A percentile compares a stretch with the other conserved stretches of the same genome.
Evolutionary conservation across 73 alveolate genomes (phyloP).

Genomic region (Blepharisma stoltei): DNA sequence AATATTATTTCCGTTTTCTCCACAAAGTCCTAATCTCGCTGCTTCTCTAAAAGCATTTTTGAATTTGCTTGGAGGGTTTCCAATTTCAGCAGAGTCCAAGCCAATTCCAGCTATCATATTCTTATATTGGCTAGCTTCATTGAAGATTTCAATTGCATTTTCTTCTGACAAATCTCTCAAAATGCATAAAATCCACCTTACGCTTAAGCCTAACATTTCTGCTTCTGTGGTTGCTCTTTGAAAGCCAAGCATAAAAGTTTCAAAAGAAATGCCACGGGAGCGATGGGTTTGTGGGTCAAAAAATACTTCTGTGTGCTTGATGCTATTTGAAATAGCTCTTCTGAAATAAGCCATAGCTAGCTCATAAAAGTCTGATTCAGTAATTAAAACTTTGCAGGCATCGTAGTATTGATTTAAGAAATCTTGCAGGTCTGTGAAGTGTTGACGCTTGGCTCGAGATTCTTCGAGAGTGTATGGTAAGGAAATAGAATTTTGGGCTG

Average conservation of each 20-base stretch:
- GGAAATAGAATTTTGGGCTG: neutral
- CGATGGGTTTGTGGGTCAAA: conserved; percentile 31
- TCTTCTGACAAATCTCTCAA: neutral
- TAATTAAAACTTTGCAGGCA: conserved; percentile 16
- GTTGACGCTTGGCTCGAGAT: neutral
- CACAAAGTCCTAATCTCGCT: conserved; percentile 15
- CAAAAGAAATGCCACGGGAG: neutral
- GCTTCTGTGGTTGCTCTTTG: conserved; percentile 3
- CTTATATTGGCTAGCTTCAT: neutral
- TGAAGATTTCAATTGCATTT: neutral
- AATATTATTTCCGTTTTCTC: neutral
- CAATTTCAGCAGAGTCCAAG: conserved; percentile 19
- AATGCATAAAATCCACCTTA: conserved; percentile 1
- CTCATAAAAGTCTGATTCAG: conserved; percentile 28
- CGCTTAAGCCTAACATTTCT: neutral
- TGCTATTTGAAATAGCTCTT: neutral
- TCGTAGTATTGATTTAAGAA: conserved; percentile 29
- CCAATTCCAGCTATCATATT: conserved; percentile 3
- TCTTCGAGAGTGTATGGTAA: neutral
- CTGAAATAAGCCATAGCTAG: conserved; percentile 8
- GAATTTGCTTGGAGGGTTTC: conserved; percentile 22
- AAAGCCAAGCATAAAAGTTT: conserved; percentile 18
- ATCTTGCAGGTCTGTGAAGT: conserved; percentile 11
- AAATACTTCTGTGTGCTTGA: conserved; percentile 17
- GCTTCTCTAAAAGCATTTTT: conserved; percentile 12